Evolutionary conservation across 2,329 filamentous ascomycete species (phyloP).

Genomic region (Fusarium sp.): DNA sequence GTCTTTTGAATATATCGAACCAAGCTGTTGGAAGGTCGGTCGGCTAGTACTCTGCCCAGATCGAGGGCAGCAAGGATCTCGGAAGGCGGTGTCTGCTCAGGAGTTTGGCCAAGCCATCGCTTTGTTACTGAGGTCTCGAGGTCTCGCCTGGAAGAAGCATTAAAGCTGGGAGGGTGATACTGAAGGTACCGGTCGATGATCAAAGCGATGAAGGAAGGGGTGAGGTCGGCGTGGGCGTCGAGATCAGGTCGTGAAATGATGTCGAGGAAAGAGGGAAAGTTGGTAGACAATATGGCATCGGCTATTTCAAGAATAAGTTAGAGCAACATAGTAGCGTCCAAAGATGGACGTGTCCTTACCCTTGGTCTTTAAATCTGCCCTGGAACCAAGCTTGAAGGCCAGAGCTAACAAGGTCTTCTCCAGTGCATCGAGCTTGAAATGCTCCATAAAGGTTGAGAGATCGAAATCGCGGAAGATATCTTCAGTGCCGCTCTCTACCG

Average conservation of each 20-base stretch:
- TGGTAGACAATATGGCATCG: slow-evolving; percentile 87
- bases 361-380: slow-evolving; percentile 87
- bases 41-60: slow-evolving; percentile 72
- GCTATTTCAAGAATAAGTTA: slow-evolving; percentile 68
- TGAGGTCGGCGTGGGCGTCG: slow-evolving; percentile 73
- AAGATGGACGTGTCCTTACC: slow-evolving; percentile 63
- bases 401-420: slow-evolving; percentile 89
- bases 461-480: slow-evolving; percentile 97
- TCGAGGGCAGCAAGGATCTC: slow-evolving; percentile 77
- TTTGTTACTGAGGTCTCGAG: slow-evolving; percentile 73
- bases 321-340: slow-evolving; percentile 36
- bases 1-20: slow-evolving; percentile 77
- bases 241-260: slow-evolving; percentile 74
- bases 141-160: slow-evolving; percentile 77
- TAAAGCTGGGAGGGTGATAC: slow-evolving; percentile 87
- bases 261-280: slow-evolving; percentile 80
- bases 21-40: slow-evolving; percentile 66
- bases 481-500: slow-evolving; percentile 88
- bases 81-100: slow-evolving; percentile 72
- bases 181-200: slow-evolving; percentile 89
- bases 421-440: slow-evolving; percentile 91
- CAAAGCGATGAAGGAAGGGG: slow-evolving; percentile 76
- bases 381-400: slow-evolving; percentile 85
- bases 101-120: slow-evolving; percentile 69
- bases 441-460: slow-evolving; percentile 92